Conservation (phyloP, 305 asterid species). For the Rubia balearica region DNA sequence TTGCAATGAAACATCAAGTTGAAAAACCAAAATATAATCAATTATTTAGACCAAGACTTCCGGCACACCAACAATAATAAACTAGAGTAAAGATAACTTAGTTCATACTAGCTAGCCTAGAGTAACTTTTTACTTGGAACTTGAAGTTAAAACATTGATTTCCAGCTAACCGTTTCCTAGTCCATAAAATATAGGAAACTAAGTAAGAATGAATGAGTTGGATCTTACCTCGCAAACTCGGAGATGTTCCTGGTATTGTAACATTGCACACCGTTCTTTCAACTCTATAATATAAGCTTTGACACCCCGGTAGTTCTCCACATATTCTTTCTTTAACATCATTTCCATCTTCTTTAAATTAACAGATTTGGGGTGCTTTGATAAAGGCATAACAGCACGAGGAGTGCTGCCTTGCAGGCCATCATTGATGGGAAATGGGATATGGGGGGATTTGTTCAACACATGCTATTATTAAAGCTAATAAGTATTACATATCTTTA, state of each 20-base stretch:
- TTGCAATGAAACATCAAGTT: not conserved
- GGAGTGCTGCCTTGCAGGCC: constrained; percentile 31
- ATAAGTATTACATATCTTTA: too few species aligned
- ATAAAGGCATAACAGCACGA: constrained; percentile 28
- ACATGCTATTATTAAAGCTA: too few species aligned
- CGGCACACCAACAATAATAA: not conserved
- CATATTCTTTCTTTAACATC: constrained; percentile 87
- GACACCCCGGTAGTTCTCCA: constrained; percentile 79
- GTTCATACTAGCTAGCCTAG: not conserved
- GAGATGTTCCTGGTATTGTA: constrained; percentile 93
- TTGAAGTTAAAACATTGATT: not conserved
- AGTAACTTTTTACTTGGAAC: not conserved
- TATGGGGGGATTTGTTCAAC: constrained; percentile 56
- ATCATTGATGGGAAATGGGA: constrained; percentile 22
- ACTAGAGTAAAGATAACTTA: too few species aligned
- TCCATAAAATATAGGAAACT: constrained; percentile 3
- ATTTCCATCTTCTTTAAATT: constrained; percentile 76
- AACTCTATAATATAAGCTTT: constrained; percentile 80
- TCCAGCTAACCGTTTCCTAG: not conserved
- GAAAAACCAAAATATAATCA: not conserved
- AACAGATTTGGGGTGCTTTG: constrained; percentile 55
- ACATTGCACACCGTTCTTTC: constrained; percentile 90
- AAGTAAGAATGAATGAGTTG: not conserved
- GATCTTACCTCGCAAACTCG: constrained; percentile 80
- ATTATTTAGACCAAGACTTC: not conserved